Evolutionary conservation across 164 flowering plant species (phyloP), one percentile per base, ranked within the genome.

Genomic region (Macadamia integrifolia): DNA sequence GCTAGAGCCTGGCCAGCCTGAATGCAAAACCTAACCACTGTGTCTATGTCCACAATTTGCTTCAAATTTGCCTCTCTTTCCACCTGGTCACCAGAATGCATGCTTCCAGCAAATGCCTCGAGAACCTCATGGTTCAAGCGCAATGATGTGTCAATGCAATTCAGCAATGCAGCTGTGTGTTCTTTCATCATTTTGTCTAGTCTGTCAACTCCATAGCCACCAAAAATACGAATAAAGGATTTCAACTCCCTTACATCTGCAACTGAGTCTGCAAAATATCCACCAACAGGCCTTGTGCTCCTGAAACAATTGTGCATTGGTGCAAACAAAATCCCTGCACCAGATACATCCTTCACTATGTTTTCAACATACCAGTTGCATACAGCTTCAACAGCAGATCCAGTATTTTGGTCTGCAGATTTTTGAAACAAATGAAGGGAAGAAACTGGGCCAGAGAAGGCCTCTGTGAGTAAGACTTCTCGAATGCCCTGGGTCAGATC

Each of bases 331-430:
- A 94, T 79, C 66, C 97, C 96, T 35, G 97, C 96, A 74, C 88
- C 88, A 42, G 97, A 85, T 65, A 86, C 73, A 72, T 94, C 99
- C 77, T 94, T 94, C 50, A 94, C 84, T 65, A 94, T 90, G 80
- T 94, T 90, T 58, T 94, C 98, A 49, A 94, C 82, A 77, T 92
- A 94, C 98, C 99, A 94, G 74, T 86, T 89, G 83, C 97, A 94
- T 40, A 92, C 90, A 63, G 87, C 80, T 80, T 87, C 96, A 74
- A 83, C 74, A 31, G 97, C 93, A 65, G 86, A 83, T 31, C 99
- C 98, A 58, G 82, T 83, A 35, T 81, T 82, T 72, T 86, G 89
- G 65, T 92, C 96, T 10, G 83, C 69, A 13, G 85, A 76, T 64
- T 86, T 88, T 32, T 88, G 91, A 80, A 86, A 92, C 69, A 85